Evolutionary conservation across 2,329 filamentous ascomycete genomes (phyloP).

Genomic region (Stachybotrys chartarum): DNA sequence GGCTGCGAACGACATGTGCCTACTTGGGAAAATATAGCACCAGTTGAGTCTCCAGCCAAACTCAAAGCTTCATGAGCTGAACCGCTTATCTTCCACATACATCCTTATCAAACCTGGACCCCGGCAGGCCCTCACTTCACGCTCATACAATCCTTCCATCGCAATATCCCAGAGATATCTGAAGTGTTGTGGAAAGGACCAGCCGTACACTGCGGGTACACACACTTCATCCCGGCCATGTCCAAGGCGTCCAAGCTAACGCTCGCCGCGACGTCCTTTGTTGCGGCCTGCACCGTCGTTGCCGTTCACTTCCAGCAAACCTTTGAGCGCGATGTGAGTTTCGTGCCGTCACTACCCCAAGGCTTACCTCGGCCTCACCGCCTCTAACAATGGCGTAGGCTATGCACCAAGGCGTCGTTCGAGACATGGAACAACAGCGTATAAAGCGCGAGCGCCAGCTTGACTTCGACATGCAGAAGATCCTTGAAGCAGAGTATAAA

Average conservation of each 20-base stretch:
- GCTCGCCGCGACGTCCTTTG: conserved; percentile 67
- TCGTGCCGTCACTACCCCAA: background rate
- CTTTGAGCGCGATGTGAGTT: conserved; percentile 69
- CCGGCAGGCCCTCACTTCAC: too few species aligned
- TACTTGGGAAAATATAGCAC: too few species aligned
- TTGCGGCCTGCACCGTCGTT: conserved; percentile 68
- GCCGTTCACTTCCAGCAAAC: conserved; percentile 89
- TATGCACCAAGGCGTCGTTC: conserved; percentile 92
- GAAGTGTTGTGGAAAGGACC: too few species aligned
- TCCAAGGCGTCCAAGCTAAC: conserved; percentile 87
- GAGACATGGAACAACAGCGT: conserved; percentile 90
- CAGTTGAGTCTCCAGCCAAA: too few species aligned
- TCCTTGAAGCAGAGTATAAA: conserved; percentile 81
- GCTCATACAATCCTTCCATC: too few species aligned
- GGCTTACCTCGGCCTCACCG: conserved; percentile 4
- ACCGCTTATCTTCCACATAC: too few species aligned
- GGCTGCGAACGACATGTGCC: too few species aligned
- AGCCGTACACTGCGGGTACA: too few species aligned
- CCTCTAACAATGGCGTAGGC: conserved; percentile 45
- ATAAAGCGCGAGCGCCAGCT: conserved; percentile 84
- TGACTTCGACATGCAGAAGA: conserved; percentile 88
- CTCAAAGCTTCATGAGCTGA: too few species aligned
- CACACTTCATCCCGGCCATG: conserved; percentile 44
- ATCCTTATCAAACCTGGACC: too few species aligned
- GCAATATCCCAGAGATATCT: too few species aligned